phyloP scores from a whole-genome alignment of 306 rosid species.

The Carpinus fangiana region DNA sequence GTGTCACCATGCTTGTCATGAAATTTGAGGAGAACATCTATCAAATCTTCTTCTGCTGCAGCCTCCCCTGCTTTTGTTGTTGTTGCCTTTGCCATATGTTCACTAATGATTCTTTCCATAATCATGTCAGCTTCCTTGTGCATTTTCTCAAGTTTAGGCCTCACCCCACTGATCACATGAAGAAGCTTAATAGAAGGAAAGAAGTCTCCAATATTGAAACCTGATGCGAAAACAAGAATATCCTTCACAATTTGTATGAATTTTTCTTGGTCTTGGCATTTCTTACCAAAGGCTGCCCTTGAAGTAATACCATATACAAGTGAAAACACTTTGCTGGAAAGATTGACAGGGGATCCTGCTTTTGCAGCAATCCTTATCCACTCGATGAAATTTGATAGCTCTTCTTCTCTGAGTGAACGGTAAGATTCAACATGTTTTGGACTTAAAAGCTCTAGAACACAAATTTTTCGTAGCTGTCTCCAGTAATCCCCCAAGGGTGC shows the following conservation, averaged over 20 bases:
- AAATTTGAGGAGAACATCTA: slow-evolving; percentile 32
- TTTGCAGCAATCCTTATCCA: background rate
- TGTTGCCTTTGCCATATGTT: background rate
- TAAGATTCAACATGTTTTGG: slow-evolving; percentile 28
- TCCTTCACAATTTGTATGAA: background rate
- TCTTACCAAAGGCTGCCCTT: slow-evolving; percentile 20
- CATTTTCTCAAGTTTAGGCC: background rate
- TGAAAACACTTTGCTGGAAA: background rate
- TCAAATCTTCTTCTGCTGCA: slow-evolving; percentile 15
- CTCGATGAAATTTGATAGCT: background rate
- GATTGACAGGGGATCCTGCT: background rate
- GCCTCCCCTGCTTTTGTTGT: background rate
- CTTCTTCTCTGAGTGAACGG: slow-evolving; percentile 18
- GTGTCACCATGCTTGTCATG: slow-evolving; percentile 5
- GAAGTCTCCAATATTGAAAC: slow-evolving; percentile 12
- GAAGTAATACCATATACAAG: background rate
- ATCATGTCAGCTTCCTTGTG: slow-evolving; percentile 6
- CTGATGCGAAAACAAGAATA: background rate
- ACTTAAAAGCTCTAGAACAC: no score
- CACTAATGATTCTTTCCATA: slow-evolving; percentile 25
- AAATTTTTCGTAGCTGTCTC: slow-evolving; percentile 12
- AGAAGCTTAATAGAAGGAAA: slow-evolving; percentile 33
- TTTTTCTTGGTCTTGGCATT: slow-evolving; percentile 17
- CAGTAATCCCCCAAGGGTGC: slow-evolving; percentile 29
- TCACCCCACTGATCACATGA: slow-evolving; percentile 14